Base-by-base conservation (phyloP, 768 basidiomycete species). In the Rubroboletus pulcherrimus region DNA sequence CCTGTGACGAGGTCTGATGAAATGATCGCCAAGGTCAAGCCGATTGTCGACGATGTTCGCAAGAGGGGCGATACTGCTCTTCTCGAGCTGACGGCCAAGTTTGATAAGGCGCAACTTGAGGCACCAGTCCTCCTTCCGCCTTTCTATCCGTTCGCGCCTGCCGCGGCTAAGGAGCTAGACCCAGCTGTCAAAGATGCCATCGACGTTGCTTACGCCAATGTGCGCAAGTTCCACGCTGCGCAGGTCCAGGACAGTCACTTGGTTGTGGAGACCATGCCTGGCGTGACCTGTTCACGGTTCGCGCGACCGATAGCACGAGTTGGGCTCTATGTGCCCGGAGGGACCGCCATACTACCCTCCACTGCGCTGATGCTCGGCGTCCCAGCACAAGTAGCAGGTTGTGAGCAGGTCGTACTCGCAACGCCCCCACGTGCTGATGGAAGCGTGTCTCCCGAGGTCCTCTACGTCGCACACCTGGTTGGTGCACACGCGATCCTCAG, bases 351-450 rank as follows among this genome's bases (percentile, higher is more conserved):
- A 44, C 79, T 99, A 17, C 97, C 97, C 12, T 95, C 92, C 5
- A 98, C 97, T 19, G 96, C 97, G 4, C 81, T 99, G 63, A 98
- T 98, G 95, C 85, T 99, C 19, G 96, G 96, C 56, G 88, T 98
- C 30, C 97, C 97, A 15, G 97, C 97, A 2, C 94, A 97, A 70
- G 97, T 98, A 10, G 97, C 97, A 2, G 93, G 93, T 3, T 98
- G 96, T 76, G 84, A 82, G 58, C 83, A 91, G 63, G 87, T 98
- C 59, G 90, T 98, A 38, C 79, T 99, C 56, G 94, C 97, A 5
- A 98, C 97, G 4, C 97, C 97, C n/a, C 96, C 97, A 2, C 81
- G 94, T 40, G 73, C 87, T 14, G 94, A 98, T 71, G 97, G 96
- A 11, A 89, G 83, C 63, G 86, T 99, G 65, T 93, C 93, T 5